Evolutionary conservation across 345 rosid genomes (phyloP).

Genomic region (Populus simonii): DNA sequence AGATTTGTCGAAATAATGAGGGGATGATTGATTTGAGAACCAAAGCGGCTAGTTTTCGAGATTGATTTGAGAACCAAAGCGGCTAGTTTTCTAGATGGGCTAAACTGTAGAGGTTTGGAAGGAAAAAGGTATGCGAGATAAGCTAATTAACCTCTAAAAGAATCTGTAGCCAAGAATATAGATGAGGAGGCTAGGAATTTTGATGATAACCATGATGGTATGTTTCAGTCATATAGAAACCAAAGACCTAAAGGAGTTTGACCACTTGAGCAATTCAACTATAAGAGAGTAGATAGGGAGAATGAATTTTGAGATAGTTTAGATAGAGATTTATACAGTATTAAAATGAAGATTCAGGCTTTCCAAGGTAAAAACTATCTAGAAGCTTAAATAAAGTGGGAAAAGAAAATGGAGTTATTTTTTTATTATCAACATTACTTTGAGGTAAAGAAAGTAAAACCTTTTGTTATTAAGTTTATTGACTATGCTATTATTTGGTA

Average conservation of each 20-base stretch:
- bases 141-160: too few relatives aligned
- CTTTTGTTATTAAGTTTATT: too few relatives aligned
- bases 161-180: too few relatives aligned
- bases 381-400: too few relatives aligned
- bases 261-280: neutral
- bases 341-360: too few relatives aligned
- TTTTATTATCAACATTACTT: too few relatives aligned
- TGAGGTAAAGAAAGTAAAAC: neutral
- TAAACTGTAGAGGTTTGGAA: neutral
- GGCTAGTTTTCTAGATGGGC: neutral
- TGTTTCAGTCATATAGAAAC: too few relatives aligned
- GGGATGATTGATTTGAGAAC: neutral
- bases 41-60: neutral
- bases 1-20: too few relatives aligned
- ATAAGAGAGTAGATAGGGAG: neutral
- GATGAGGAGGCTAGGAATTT: neutral
- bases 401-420: too few relatives aligned
- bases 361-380: too few relatives aligned
- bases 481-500: neutral
- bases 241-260: neutral
- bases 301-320: too few relatives aligned
- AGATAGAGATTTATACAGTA: too few relatives aligned
- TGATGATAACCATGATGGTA: neutral
- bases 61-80: neutral
- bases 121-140: neutral